Percentiles rank a stretch among this genome's conserved stretches.
phyloP scores from a whole-genome alignment of 306 rosid genomes.

The Fragaria ananassa region DNA sequence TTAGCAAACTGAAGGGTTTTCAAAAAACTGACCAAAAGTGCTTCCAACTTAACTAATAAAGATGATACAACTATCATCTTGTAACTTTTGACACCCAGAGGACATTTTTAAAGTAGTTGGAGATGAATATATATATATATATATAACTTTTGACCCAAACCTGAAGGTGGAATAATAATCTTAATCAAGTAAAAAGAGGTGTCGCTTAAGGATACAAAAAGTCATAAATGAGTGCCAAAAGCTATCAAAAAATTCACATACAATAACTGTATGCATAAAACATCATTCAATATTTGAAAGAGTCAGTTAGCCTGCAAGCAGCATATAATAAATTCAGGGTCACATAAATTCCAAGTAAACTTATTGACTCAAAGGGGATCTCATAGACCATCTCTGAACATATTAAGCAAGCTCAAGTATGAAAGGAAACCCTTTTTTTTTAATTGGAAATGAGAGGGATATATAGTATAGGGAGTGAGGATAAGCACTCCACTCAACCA shows the following conservation, averaged over 20 bases:
- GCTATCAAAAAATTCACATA: background rate
- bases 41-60: background rate
- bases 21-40: background rate
- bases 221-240: background rate
- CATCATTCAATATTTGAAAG: background rate
- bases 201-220: background rate
- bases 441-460: background rate
- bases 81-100: background rate
- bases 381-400: background rate
- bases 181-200: background rate
- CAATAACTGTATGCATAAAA: background rate
- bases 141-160: background rate
- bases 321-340: background rate
- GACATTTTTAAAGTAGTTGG: background rate
- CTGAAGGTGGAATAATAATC: background rate
- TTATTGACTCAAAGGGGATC: background rate
- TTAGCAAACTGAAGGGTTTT: background rate
- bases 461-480: background rate
- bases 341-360: background rate
- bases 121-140: background rate
- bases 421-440: background rate
- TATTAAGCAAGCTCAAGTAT: background rate
- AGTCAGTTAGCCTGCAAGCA: background rate
- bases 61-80: background rate
- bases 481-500: background rate